Evolutionary conservation across 2,329 filamentous ascomycete genomes (phyloP), one percentile per base, ranked within the genome.

Genomic region (Juglanconis sp.): DNA sequence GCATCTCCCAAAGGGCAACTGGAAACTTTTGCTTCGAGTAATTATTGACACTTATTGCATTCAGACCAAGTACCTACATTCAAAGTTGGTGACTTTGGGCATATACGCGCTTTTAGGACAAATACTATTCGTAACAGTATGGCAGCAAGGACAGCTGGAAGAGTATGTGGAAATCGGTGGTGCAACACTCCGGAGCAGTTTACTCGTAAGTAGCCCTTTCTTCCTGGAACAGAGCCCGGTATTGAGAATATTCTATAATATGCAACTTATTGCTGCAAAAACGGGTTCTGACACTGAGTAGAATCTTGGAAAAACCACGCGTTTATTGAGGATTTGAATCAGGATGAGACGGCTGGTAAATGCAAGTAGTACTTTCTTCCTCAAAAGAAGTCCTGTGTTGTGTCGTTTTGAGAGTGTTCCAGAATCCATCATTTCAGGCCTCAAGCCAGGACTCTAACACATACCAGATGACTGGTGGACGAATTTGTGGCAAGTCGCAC

Each of bases 121-220:
- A 10, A 10, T 6, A 5, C 11, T 7, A 13, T 44, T 10, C 35
- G 35, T 2, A 8, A 31, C 7, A 34, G 15, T 31, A 46, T 58
- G 24, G n/a, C 35, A 3, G 49, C 48, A 2, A 2, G 31, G 40
- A 40, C 51, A 5, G 8, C 11, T 7, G 24, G 31, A 2, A 48
- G 50, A 5, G 4, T 53, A 3, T 46, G 38, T 3, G 56, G 56
- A 5, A 59, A 59, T 15, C 32, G 32, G 49, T 58, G 48, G 56
- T 48, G 10, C 10, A n/a, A 59, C 13, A 48, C 31, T 5, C 56
- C 56, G 6, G 56, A 59, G 56, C 56, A 58, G 50, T 53, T 59
- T 30, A 46, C 42, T 9, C 32, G 31, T 15, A 53, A 15, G 44
- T 38, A 24, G 2, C 24, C 24, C 24, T 24, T 24, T 24, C 24